A percentile compares a stretch with the other conserved stretches of the same genome.
phyloP scores from a whole-genome alignment of 1,284 basidiomycete species.

The Papiliotrema flavescens region DNA sequence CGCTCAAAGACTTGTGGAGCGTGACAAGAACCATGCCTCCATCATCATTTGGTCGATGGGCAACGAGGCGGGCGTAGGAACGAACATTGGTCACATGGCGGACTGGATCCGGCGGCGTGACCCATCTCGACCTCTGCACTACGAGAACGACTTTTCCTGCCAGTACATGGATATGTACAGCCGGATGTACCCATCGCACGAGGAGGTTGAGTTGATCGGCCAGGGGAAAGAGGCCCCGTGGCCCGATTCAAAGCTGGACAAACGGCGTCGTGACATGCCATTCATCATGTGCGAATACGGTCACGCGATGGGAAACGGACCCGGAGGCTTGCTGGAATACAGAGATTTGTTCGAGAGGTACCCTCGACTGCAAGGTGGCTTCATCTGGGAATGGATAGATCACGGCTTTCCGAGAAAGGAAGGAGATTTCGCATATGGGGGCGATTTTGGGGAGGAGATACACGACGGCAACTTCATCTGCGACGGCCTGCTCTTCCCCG shows the following conservation, averaged over 20 bases:
- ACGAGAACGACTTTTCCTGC: slow-evolving; percentile 18
- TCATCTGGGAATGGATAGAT: slow-evolving; percentile 34
- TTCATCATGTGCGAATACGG: slow-evolving; percentile 25
- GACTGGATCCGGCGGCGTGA: slow-evolving; percentile 15
- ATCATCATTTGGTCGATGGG: slow-evolving; percentile 27
- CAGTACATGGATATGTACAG: slow-evolving; percentile 19
- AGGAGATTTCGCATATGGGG: slow-evolving; percentile 17
- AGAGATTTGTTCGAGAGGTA: slow-evolving; percentile 21
- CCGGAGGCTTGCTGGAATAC: slow-evolving; percentile 21
- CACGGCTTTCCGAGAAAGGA: slow-evolving; percentile 18
- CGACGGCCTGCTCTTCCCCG: slow-evolving; percentile 25
- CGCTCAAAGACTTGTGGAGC: slow-evolving; percentile 18
- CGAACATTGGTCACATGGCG: slow-evolving; percentile 22
- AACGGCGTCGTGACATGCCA: too few species aligned
- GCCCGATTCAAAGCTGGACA: slow-evolving; percentile 5
- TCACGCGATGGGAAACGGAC: slow-evolving; percentile 28
- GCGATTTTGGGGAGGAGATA: slow-evolving; percentile 28
- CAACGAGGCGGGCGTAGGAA: slow-evolving; percentile 21
- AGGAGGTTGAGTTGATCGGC: slow-evolving; percentile 16
- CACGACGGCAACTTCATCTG: slow-evolving; percentile 26
- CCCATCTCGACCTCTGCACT: slow-evolving; percentile 17
- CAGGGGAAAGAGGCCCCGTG: slow-evolving; percentile 1
- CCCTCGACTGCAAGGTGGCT: slow-evolving; percentile 19
- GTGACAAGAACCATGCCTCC: slow-evolving; percentile 29
- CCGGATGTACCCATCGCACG: slow-evolving; percentile 20